A percentile compares a stretch with the other conserved stretches of the same genome.
Conservation (phyloP, 208 protist species). For the Entamoeba dispar region DNA sequence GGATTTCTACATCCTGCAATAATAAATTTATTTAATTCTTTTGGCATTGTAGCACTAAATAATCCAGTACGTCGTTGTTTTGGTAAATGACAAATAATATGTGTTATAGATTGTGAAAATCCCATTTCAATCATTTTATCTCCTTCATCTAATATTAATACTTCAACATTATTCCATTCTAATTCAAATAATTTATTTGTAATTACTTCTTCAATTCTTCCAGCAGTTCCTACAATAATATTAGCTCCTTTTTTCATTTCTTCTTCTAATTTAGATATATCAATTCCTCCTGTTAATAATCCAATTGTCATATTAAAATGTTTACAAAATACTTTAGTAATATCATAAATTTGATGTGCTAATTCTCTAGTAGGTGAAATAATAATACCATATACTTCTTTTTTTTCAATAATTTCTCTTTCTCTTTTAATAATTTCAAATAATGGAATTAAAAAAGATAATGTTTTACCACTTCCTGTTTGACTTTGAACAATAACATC, state of each 20-base stretch:
- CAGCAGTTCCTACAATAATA: neutral
- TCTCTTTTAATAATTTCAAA: neutral
- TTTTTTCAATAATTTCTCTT: neutral
- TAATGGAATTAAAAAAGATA: neutral
- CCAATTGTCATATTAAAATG: neutral
- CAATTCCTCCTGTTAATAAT: neutral
- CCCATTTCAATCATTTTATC: conserved; percentile 53
- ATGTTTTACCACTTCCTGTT: neutral
- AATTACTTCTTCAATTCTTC: neutral
- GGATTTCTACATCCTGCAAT: conserved; percentile 66
- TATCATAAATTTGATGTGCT: neutral
- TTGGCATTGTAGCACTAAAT: conserved; percentile 19
- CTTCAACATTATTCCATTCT: conserved; percentile 45
- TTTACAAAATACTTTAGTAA: neutral
- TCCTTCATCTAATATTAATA: conserved; percentile 91
- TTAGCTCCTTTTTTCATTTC: neutral
- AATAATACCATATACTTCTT: neutral
- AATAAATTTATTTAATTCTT: neutral
- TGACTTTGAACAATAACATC: neutral
- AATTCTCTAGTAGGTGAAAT: neutral
- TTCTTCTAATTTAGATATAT: neutral
- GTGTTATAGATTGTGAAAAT: neutral
- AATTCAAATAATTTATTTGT: neutral
- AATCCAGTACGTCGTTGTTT: conserved; percentile 12
- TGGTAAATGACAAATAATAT: conserved; percentile 6